Conservation (phyloP, 306 rosid genomes). For the Myrica gale region DNA sequence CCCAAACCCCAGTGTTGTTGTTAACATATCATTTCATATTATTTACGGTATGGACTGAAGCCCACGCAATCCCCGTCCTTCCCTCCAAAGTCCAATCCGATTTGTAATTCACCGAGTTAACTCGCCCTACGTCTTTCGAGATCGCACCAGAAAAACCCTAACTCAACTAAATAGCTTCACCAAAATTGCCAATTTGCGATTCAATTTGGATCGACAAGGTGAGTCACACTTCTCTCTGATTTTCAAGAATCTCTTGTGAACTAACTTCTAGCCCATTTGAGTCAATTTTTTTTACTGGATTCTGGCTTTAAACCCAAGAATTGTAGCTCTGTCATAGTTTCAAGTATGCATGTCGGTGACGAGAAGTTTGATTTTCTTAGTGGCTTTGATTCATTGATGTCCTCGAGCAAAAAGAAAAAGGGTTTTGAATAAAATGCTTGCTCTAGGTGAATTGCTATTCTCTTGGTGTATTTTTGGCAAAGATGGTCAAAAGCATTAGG, state of each 20-base stretch:
- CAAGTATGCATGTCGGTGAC: background rate
- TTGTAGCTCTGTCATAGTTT: background rate
- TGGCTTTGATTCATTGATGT: background rate
- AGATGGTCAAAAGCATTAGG: background rate
- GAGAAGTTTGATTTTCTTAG: background rate
- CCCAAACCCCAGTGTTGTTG: too few relatives aligned
- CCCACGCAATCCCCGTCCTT: slow-evolving; percentile 14
- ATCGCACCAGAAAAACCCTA: slow-evolving; percentile 32
- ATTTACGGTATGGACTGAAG: background rate
- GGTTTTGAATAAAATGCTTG: slow-evolving; percentile 8
- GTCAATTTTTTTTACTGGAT: background rate
- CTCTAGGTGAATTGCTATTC: background rate
- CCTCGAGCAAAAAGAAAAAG: background rate
- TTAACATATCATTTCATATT: background rate
- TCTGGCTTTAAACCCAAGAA: background rate
- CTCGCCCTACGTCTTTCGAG: slow-evolving; percentile 4
- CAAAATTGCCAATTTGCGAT: background rate
- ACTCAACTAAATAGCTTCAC: slow-evolving; percentile 2
- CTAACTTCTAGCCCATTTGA: background rate
- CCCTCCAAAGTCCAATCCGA: slow-evolving; percentile 34
- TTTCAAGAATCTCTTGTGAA: background rate
- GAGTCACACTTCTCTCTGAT: slow-evolving; percentile 7
- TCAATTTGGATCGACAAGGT: slow-evolving; percentile 24
- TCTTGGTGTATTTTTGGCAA: slow-evolving; percentile 3
- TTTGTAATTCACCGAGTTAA: slow-evolving; percentile 19